phyloP scores from a whole-genome alignment of 2,329 filamentous ascomycete species.

The Phaeosphaeriaceae sp. region DNA sequence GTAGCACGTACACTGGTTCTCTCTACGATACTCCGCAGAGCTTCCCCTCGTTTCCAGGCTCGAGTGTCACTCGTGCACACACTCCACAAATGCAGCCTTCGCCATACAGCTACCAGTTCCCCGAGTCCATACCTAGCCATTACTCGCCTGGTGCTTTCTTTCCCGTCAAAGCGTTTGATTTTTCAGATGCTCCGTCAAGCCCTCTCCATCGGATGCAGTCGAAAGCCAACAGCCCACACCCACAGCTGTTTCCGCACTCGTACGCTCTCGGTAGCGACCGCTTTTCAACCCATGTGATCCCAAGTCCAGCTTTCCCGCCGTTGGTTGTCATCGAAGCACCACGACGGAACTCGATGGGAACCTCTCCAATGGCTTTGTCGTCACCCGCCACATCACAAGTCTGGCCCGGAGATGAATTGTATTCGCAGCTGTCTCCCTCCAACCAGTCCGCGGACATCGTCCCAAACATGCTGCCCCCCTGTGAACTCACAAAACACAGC shows the following conservation, averaged over 20 bases:
- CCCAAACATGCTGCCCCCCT: conserved; percentile 1
- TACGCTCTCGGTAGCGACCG: background rate
- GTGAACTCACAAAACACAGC: too few relatives aligned
- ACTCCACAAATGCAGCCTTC: conserved; percentile 2
- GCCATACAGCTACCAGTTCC: background rate
- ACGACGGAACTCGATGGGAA: background rate
- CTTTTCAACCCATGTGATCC: background rate
- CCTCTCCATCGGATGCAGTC: background rate
- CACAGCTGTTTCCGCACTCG: background rate
- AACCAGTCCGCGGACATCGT: background rate
- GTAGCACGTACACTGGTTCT: background rate
- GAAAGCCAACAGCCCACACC: background rate
- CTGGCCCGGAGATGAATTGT: background rate
- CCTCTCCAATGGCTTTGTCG: background rate
- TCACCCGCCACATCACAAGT: background rate
- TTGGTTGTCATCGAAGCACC: background rate
- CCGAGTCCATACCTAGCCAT: background rate
- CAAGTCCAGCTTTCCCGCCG: background rate
- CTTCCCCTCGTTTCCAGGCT: background rate
- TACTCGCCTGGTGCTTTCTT: background rate
- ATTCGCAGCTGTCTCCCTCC: background rate
- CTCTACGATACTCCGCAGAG: background rate
- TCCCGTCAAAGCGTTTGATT: background rate
- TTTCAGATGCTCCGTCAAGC: background rate
- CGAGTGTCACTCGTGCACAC: background rate